phyloP scores from a whole-genome alignment of 768 basidiomycete genomes.

The Tricholomella constricta region DNA sequence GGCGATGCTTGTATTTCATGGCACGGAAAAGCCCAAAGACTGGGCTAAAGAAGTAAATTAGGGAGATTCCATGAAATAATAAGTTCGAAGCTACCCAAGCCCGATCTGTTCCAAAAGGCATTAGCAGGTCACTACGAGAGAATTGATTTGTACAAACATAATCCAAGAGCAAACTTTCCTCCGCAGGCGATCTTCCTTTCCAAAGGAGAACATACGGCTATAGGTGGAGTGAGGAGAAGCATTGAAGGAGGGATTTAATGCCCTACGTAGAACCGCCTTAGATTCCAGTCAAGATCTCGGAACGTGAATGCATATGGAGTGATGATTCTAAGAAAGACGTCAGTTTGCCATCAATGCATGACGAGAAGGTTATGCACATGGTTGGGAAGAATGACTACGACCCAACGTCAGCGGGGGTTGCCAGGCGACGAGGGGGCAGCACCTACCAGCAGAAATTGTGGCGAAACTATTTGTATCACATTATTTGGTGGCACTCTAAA shows the following conservation, averaged over 20 bases:
- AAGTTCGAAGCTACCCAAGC: constrained; percentile 37
- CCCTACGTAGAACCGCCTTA: constrained; percentile 61
- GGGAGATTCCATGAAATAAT: not conserved
- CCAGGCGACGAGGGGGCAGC: not conserved
- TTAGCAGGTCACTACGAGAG: not conserved
- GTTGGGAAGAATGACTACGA: constrained; percentile 62
- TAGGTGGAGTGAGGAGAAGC: constrained; percentile 7
- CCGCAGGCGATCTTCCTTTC: constrained; percentile 51
- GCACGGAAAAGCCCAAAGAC: constrained; percentile 45
- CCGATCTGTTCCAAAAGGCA: constrained; percentile 33
- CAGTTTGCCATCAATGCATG: not conserved
- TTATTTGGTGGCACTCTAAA: constrained; percentile 53
- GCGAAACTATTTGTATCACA: constrained; percentile 49
- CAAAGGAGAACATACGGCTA: constrained; percentile 67
- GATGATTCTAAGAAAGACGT: constrained; percentile 36
- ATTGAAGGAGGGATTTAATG: not conserved
- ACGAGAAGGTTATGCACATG: constrained; percentile 29
- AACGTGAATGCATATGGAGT: constrained; percentile 53
- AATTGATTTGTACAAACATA: constrained; percentile 55
- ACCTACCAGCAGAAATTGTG: constrained; percentile 45
- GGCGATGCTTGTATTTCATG: constrained; percentile 51
- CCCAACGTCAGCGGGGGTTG: not conserved
- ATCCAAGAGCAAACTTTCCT: constrained; percentile 64
- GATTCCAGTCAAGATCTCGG: constrained; percentile 52
- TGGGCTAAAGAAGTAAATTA: constrained; percentile 37